phyloP scores from a whole-genome alignment of 176 grass and related monocot genomes.

The Neostapfia colusana region DNA sequence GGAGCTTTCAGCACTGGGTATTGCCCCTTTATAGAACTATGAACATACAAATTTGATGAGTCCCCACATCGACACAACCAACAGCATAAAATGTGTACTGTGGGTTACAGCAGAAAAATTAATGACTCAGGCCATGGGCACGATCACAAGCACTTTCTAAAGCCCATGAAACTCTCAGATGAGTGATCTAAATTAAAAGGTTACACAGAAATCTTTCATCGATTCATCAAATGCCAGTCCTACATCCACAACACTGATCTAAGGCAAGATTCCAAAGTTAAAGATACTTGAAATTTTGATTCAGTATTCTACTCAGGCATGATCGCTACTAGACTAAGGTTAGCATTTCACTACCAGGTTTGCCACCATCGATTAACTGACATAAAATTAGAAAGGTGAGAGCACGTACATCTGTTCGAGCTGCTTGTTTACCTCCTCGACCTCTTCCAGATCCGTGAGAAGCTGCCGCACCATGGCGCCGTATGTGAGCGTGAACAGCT shows the following conservation, averaged over 20 bases:
- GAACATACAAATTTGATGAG: background rate
- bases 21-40: no score
- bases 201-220: background rate
- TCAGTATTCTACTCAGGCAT: background rate
- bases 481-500: constrained; percentile 96
- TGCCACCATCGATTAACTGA: background rate
- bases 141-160: background rate
- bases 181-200: background rate
- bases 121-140: background rate
- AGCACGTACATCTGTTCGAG: constrained; percentile 85
- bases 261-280: background rate
- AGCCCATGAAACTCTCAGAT: background rate
- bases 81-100: background rate
- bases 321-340: background rate
- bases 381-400: background rate
- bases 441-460: constrained; percentile 95
- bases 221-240: background rate
- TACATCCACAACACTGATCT: background rate
- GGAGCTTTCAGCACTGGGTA: no score
- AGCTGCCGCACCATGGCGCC: constrained; percentile 97
- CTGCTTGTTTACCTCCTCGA: constrained; percentile 99
- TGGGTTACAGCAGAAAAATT: background rate
- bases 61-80: background rate
- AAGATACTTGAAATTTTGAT: background rate
- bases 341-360: background rate